Evolutionary conservation across 768 basidiomycete species (phyloP).

Genomic region (Megacollybia marginata): DNA sequence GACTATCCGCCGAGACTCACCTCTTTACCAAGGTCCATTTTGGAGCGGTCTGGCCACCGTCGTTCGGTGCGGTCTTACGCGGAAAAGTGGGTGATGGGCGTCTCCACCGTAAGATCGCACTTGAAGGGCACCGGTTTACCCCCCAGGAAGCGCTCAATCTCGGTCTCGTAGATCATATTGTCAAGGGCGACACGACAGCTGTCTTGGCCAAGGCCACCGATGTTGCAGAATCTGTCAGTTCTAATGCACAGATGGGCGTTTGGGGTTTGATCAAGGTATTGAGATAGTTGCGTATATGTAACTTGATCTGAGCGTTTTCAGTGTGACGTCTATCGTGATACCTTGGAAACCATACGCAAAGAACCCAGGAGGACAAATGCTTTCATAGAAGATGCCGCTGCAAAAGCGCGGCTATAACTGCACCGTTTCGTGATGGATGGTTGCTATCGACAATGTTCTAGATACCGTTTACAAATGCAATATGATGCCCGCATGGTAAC

Average conservation of each 20-base stretch:
- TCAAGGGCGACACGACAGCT: constrained; percentile 48
- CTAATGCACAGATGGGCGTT: constrained; percentile 48
- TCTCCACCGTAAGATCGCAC: constrained; percentile 61
- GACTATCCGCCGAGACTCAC: background rate
- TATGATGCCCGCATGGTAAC: too few relatives aligned
- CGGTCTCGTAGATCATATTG: constrained; percentile 67
- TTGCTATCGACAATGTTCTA: too few relatives aligned
- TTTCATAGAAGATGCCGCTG: constrained; percentile 40
- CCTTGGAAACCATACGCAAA: constrained; percentile 34
- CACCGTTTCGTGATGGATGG: too few relatives aligned
- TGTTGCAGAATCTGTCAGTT: constrained; percentile 46
- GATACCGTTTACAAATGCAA: too few relatives aligned
- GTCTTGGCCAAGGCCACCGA: constrained; percentile 60
- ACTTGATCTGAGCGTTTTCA: constrained; percentile 17
- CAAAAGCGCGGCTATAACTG: constrained; percentile 35
- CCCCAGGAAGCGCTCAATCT: constrained; percentile 59
- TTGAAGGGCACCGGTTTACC: constrained; percentile 77
- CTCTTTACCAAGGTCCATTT: constrained; percentile 54
- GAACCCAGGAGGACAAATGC: constrained; percentile 28
- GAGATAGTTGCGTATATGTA: background rate
- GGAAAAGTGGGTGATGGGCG: constrained; percentile 57
- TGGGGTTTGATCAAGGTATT: constrained; percentile 71
- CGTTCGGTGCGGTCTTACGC: constrained; percentile 55
- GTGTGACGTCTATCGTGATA: constrained; percentile 50
- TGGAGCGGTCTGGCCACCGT: constrained; percentile 73